A percentile compares a stretch with the other conserved stretches of the same genome.
Conservation (phyloP, 2,329 filamentous ascomycete species). For the Diplocarpon mali region DNA sequence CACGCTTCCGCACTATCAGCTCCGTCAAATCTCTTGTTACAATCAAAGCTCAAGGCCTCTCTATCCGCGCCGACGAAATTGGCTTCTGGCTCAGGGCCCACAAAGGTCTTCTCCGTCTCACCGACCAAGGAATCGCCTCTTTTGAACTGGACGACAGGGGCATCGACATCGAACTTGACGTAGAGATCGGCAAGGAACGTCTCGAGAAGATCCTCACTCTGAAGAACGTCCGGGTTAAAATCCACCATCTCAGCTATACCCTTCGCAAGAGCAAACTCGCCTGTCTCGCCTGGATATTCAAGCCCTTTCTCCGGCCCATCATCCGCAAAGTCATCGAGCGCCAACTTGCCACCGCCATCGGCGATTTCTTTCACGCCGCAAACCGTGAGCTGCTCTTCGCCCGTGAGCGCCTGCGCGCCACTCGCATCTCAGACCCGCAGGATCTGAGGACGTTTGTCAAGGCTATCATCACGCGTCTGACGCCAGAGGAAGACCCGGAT, state of each 20-base stretch:
- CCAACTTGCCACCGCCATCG: constrained; percentile 63
- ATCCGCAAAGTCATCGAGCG: constrained; percentile 69
- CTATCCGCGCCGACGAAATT: constrained; percentile 72
- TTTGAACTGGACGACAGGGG: constrained; percentile 80
- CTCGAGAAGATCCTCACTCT: constrained; percentile 75
- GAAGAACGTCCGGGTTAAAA: constrained; percentile 62
- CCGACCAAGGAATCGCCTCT: constrained; percentile 74
- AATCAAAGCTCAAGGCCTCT: constrained; percentile 72
- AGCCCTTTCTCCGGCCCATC: constrained; percentile 72
- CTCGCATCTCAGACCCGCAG: constrained; percentile 68
- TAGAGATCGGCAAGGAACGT: constrained; percentile 69
- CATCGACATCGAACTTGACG: constrained; percentile 73
- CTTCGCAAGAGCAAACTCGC: constrained; percentile 65
- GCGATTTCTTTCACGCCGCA: constrained; percentile 55
- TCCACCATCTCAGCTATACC: constrained; percentile 78
- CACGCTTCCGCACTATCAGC: constrained; percentile 53
- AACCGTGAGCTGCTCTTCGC: constrained; percentile 85
- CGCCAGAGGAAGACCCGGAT: constrained; percentile 63
- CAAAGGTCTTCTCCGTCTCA: constrained; percentile 60
- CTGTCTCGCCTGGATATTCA: constrained; percentile 71
- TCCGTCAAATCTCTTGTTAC: constrained; percentile 59
- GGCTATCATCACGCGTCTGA: constrained; percentile 67
- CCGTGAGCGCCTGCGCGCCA: constrained; percentile 74
- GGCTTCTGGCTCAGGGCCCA: constrained; percentile 84
- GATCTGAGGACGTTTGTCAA: constrained; percentile 74